Percentiles rank a stretch among this genome's conserved stretches.
These are phyloP conservation scores for Pythium insidiosum DNA, from an alignment of 352 stramenopile species.

Conservation along the genomic window DNA sequence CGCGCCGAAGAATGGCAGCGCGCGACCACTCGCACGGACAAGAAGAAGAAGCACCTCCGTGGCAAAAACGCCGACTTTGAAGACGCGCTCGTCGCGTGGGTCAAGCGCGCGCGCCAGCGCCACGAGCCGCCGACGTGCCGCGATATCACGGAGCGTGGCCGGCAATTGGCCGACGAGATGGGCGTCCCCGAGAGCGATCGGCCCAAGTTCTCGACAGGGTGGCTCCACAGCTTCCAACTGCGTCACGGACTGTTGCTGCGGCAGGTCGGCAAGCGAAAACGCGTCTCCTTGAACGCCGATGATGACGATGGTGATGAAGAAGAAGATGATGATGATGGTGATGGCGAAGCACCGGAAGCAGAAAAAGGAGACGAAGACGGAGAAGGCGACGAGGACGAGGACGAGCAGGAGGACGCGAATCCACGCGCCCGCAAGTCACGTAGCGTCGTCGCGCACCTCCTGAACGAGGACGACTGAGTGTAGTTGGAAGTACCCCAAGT, in stretches of 20 bases:
- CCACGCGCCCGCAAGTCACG: constrained; percentile 10
- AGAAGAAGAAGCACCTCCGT: constrained; percentile 10
- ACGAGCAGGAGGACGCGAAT: not conserved
- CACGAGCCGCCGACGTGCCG: constrained; percentile 4
- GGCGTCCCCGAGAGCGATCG: constrained; percentile 6
- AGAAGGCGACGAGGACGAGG: not conserved
- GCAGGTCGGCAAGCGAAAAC: not conserved
- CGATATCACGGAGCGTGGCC: constrained; percentile 9
- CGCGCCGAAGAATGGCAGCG: constrained; percentile 12
- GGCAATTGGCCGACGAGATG: constrained; percentile 6
- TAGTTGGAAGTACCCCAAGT: no score
- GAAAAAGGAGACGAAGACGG: not conserved
- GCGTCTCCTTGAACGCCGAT: not conserved
- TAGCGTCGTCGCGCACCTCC: constrained; percentile 11
- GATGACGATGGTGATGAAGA: not conserved
- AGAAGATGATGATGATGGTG: not conserved
- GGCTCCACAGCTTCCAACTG: constrained; percentile 12
- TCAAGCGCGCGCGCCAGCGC: constrained; percentile 7
- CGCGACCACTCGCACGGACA: constrained; percentile 6
- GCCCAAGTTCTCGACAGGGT: constrained; percentile 19
- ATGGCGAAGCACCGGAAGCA: not conserved
- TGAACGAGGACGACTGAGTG: no score
- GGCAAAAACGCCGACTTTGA: constrained; percentile 5
- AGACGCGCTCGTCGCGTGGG: constrained; percentile 10
- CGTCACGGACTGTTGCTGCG: constrained; percentile 7